Evolutionary conservation across 495 filamentous ascomycete species (phyloP).

Genomic region (Geoglossum glabrum): DNA sequence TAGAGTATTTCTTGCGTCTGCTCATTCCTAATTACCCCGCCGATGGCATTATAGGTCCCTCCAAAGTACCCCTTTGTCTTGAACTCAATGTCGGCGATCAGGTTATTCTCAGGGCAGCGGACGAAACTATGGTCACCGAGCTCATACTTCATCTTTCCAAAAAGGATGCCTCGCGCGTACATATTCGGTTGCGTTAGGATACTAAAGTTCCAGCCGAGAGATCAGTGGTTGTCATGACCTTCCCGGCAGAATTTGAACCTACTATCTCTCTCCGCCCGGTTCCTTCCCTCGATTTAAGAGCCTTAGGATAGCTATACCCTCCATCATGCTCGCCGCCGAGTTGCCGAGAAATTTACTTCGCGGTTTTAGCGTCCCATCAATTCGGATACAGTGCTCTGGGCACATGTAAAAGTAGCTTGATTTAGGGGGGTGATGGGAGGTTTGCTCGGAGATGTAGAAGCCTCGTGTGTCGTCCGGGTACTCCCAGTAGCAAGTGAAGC

Average conservation of each 20-base stretch:
- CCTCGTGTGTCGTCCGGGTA: slow-evolving; percentile 68
- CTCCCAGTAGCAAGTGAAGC: slow-evolving; percentile 90
- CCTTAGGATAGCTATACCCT: slow-evolving; percentile 73
- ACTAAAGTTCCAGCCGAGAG: slow-evolving; percentile 20
- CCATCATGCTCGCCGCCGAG: slow-evolving; percentile 96
- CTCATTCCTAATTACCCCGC: slow-evolving; percentile 78
- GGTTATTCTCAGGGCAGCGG: slow-evolving; percentile 67
- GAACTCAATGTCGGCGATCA: slow-evolving; percentile 91
- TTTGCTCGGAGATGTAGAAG: slow-evolving; percentile 95
- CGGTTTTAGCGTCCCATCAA: slow-evolving; percentile 93
- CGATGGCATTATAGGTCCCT: slow-evolving; percentile 90
- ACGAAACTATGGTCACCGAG: slow-evolving; percentile 91
- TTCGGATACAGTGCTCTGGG: slow-evolving; percentile 80
- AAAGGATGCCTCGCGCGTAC: slow-evolving; percentile 93
- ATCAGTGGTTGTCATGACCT: neutral
- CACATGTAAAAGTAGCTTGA: slow-evolving; percentile 99
- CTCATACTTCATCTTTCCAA: slow-evolving; percentile 99
- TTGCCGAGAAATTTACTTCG: slow-evolving; percentile 92
- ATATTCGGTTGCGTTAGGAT: slow-evolving; percentile 95
- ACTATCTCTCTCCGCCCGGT: slow-evolving; percentile 72
- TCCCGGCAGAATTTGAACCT: too few species aligned
- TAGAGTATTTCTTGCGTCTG: slow-evolving; percentile 68
- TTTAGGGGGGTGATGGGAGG: slow-evolving; percentile 94
- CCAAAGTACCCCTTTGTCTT: slow-evolving; percentile 97
- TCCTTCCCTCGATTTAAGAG: slow-evolving; percentile 55